Conservation (phyloP, 164 flowering plant species). For the Nymphaea thermarum region DNA sequence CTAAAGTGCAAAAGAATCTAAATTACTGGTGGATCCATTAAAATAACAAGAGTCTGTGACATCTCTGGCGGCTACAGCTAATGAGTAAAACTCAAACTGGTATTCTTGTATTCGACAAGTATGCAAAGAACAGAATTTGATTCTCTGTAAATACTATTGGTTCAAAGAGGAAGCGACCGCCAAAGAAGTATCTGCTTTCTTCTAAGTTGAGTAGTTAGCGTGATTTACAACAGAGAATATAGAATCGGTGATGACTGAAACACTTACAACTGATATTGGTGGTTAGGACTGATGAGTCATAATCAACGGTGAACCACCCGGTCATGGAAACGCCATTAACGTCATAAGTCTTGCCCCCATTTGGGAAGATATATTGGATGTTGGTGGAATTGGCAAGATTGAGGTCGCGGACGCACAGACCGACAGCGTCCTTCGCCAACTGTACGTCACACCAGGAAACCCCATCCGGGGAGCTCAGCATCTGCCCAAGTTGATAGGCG, state of each 20-base stretch:
- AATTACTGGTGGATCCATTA: conserved; percentile 41
- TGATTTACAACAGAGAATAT: no score
- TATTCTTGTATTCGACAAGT: no score
- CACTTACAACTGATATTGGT: conserved; percentile 38
- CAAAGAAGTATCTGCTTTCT: no score
- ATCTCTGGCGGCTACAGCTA: no score
- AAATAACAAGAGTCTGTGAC: no score
- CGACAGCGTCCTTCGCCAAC: conserved; percentile 61
- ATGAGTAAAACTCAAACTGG: no score
- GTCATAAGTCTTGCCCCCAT: conserved; percentile 17
- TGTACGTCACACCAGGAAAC: conserved; percentile 86
- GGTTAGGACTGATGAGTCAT: conserved; percentile 27
- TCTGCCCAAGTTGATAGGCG: conserved; percentile 20
- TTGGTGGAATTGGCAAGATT: conserved; percentile 38
- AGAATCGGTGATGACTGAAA: no score
- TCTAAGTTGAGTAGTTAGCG: no score
- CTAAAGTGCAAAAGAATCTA: not conserved
- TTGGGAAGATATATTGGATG: conserved; percentile 9
- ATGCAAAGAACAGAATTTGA: no score
- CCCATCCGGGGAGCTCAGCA: conserved; percentile 17
- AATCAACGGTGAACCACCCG: conserved; percentile 81
- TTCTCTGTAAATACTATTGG: no score
- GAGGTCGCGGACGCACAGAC: conserved; percentile 56
- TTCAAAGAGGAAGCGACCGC: no score
- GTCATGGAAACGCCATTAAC: conserved; percentile 44